Conservation (phyloP, 2,329 filamentous ascomycete genomes). For the Microcyclosporella mali region DNA sequence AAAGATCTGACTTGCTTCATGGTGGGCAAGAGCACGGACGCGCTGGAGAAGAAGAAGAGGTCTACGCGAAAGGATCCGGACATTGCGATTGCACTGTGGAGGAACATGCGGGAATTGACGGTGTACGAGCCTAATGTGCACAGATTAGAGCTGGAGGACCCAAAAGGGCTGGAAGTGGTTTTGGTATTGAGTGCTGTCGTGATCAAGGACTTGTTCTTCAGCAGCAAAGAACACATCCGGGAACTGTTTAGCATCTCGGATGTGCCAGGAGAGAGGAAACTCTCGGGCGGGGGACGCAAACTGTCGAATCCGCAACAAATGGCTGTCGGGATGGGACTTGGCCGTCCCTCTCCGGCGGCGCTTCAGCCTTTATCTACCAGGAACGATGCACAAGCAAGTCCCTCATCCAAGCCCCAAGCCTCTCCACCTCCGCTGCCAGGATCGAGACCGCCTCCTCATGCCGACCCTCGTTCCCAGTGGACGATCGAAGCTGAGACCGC, state of each 20-base stretch:
- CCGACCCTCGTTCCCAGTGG: slow-evolving; percentile 49
- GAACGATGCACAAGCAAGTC: slow-evolving; percentile 19
- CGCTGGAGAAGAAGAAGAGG: slow-evolving; percentile 62
- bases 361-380: slow-evolving; percentile 3
- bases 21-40: slow-evolving; percentile 65
- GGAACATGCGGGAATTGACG: slow-evolving; percentile 68
- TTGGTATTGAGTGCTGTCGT: slow-evolving; percentile 57
- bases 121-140: slow-evolving; percentile 91
- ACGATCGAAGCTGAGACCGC: slow-evolving; percentile 47
- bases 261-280: slow-evolving; percentile 28
- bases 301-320: slow-evolving; percentile 22
- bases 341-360: slow-evolving; percentile 11
- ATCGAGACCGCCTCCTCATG: slow-evolving; percentile 31
- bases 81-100: slow-evolving; percentile 87
- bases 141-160: slow-evolving; percentile 85
- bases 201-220: slow-evolving; percentile 57
- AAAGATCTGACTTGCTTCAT: slow-evolving; percentile 87
- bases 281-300: slow-evolving; percentile 20
- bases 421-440: slow-evolving; percentile 13
- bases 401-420: slow-evolving; percentile 25
- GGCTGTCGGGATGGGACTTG: slow-evolving; percentile 15
- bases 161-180: slow-evolving; percentile 84
- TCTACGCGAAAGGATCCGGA: slow-evolving; percentile 69
- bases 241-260: slow-evolving; percentile 73
- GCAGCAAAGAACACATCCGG: slow-evolving; percentile 47